Conservation (phyloP, 2,329 filamentous ascomycete species). For the Alternaria viburni region DNA sequence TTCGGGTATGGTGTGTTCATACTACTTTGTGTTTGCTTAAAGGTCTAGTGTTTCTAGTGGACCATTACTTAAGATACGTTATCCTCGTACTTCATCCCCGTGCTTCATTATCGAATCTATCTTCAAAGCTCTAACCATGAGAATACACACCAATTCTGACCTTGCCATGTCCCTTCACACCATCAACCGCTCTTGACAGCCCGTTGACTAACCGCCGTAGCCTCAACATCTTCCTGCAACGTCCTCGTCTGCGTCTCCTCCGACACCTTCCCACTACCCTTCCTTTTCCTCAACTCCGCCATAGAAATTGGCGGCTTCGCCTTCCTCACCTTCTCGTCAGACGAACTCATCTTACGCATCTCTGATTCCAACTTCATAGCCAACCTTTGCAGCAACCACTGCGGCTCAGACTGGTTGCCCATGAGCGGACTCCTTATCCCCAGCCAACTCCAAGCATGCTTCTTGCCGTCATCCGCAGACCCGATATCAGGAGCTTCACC, state of each 20-base stretch:
- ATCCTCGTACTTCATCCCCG: too few species aligned
- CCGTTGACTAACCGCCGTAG: constrained; percentile 13
- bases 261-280: not conserved
- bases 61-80: too few species aligned
- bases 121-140: too few species aligned
- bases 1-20: too few species aligned
- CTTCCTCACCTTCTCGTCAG: constrained; percentile 17
- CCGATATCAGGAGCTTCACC: constrained; percentile 38
- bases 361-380: constrained; percentile 60
- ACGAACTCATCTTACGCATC: constrained; percentile 39
- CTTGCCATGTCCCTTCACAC: constrained; percentile 8
- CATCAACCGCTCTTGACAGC: not conserved
- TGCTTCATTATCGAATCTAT: too few species aligned
- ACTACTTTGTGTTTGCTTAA: too few species aligned
- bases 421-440: constrained; percentile 72
- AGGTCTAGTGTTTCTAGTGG: too few species aligned
- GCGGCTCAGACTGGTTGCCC: constrained; percentile 70
- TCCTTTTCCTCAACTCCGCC: constrained; percentile 25
- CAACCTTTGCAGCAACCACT: constrained; percentile 75
- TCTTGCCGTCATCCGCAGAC: constrained; percentile 37
- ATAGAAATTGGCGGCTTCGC: constrained; percentile 45
- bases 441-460: constrained; percentile 78
- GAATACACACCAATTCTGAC: too few species aligned
- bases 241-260: constrained; percentile 10
- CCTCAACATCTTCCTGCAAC: constrained; percentile 14